Evolutionary conservation across 805 yeast species (phyloP).

Genomic region (Candida koratica): DNA sequence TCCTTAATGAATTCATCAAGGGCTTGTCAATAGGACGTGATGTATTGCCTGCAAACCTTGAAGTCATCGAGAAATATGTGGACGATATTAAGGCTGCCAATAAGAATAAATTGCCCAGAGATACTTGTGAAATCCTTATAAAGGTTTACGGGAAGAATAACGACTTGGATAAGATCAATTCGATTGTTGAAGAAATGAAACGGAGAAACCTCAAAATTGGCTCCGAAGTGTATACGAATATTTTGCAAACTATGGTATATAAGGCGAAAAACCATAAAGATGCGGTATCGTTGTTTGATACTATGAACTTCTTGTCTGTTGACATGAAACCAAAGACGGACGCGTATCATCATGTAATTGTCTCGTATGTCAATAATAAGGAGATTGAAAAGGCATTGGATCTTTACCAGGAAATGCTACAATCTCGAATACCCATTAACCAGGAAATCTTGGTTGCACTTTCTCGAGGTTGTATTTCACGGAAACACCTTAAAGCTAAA

Average conservation of each 20-base stretch:
- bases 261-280: slow-evolving; percentile 48
- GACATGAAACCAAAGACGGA: slow-evolving; percentile 62
- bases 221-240: slow-evolving; percentile 47
- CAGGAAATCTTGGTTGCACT: slow-evolving; percentile 47
- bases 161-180: slow-evolving; percentile 37
- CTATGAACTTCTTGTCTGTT: slow-evolving; percentile 75
- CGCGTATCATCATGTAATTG: slow-evolving; percentile 70
- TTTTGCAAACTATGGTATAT: slow-evolving; percentile 58
- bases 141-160: slow-evolving; percentile 43
- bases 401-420: slow-evolving; percentile 65
- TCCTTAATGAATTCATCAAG: slow-evolving; percentile 36
- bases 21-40: slow-evolving; percentile 27
- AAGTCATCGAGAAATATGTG: slow-evolving; percentile 30
- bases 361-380: slow-evolving; percentile 56
- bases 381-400: slow-evolving; percentile 74
- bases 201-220: slow-evolving; percentile 38
- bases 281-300: slow-evolving; percentile 72
- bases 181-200: slow-evolving; percentile 36
- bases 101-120: slow-evolving; percentile 27
- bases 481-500: slow-evolving; percentile 40
- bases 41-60: slow-evolving; percentile 18
- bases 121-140: slow-evolving; percentile 43
- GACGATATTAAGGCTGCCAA: slow-evolving; percentile 19
- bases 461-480: slow-evolving; percentile 63
- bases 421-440: slow-evolving; percentile 22